Conservation (phyloP, 2,329 filamentous ascomycete genomes). For the Emericellopsis atlantica region DNA sequence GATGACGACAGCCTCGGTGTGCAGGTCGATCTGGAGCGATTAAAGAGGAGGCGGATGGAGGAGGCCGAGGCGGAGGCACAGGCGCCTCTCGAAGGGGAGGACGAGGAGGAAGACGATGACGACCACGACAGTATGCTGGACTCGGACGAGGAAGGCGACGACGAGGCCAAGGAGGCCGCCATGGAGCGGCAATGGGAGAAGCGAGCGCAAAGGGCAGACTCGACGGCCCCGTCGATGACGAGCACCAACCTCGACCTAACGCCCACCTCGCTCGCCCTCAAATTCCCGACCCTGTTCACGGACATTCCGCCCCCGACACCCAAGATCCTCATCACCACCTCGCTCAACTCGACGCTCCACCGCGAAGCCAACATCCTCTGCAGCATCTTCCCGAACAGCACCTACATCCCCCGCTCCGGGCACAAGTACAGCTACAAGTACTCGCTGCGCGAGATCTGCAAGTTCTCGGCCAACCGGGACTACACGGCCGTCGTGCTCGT, state of each 20-base stretch:
- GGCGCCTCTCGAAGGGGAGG: constrained; percentile 28
- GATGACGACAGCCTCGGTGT: constrained; percentile 46
- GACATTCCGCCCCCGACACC: constrained; percentile 49
- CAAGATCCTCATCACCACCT: constrained; percentile 87
- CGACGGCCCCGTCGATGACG: constrained; percentile 43
- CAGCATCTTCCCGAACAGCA: constrained; percentile 70
- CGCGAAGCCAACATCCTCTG: constrained; percentile 67
- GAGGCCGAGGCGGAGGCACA: constrained; percentile 39
- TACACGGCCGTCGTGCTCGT: constrained; percentile 79
- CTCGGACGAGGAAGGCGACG: constrained; percentile 33
- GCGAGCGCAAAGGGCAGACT: constrained; percentile 33
- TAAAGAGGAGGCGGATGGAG: constrained; percentile 44
- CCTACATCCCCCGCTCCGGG: constrained; percentile 76
- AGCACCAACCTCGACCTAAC: constrained; percentile 53
- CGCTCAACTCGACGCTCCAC: constrained; percentile 79
- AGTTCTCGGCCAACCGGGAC: constrained; percentile 68
- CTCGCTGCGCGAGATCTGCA: constrained; percentile 78
- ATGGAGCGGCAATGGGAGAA: constrained; percentile 30
- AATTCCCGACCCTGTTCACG: constrained; percentile 50
- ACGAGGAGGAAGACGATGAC: constrained; percentile 38
- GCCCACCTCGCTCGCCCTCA: constrained; percentile 43
- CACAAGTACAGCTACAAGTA: constrained; percentile 85
- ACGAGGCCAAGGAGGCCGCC: constrained; percentile 29
- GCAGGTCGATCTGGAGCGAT: constrained; percentile 44
- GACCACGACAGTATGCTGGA: constrained; percentile 73